A percentile compares a stretch with the other conserved stretches of the same genome.
These are phyloP conservation scores for Psilocybe cyanescens DNA, from an alignment of 768 basidiomycete genomes.

Conservation along the genomic window DNA sequence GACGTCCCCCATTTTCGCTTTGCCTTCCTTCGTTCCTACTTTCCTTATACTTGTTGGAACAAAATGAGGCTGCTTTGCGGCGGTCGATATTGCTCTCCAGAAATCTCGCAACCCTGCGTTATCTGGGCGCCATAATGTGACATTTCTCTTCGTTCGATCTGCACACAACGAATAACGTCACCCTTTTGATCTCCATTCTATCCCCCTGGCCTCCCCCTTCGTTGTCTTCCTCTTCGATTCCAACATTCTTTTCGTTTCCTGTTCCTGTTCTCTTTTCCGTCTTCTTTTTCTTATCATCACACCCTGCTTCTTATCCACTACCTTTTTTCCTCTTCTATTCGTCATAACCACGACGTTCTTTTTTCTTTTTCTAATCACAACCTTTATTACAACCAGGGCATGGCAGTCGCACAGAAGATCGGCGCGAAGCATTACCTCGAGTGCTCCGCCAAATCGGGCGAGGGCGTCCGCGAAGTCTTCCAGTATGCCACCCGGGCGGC, in stretches of 20 bases:
- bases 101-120: background rate
- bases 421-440: slow-evolving; percentile 96
- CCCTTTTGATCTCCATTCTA: background rate
- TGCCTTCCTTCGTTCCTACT: background rate
- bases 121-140: background rate
- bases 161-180: background rate
- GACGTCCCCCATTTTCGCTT: background rate
- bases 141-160: background rate
- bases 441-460: slow-evolving; percentile 94
- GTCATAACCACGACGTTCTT: no score
- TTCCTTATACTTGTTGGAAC: background rate
- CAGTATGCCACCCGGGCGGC: slow-evolving; percentile 96
- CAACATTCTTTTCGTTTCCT: background rate
- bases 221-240: background rate
- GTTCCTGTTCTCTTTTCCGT: background rate
- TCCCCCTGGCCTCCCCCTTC: background rate
- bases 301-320: background rate
- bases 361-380: no score
- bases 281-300: background rate
- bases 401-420: slow-evolving; percentile 96
- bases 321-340: no score
- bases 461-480: slow-evolving; percentile 98
- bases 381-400: slow-evolving; percentile 57
- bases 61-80: no score
- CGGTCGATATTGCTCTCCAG: no score